Percentiles rank a stretch among this genome's conserved stretches.
Evolutionary conservation across 2,329 filamentous ascomycete genomes (phyloP).

Genomic region (Fusarium buharicum): DNA sequence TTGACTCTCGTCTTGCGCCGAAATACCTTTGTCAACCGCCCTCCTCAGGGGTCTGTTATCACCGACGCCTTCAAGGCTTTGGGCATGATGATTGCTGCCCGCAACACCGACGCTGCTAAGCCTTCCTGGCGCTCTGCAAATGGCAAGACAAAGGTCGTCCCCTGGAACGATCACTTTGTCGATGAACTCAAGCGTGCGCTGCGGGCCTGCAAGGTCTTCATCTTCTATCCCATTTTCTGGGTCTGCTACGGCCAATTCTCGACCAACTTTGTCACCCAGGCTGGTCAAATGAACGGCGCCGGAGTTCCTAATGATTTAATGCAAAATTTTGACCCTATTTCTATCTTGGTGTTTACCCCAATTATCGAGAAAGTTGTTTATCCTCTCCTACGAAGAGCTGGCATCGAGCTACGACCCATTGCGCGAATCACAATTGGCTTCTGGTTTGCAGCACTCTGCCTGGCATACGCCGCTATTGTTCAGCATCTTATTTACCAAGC

Average conservation of each 20-base stretch:
- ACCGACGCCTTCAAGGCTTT: conserved; percentile 68
- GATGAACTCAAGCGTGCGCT: conserved; percentile 74
- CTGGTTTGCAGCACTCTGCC: conserved; percentile 61
- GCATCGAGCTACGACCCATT: conserved; percentile 72
- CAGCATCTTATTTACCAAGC: conserved; percentile 69
- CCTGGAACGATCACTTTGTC: conserved; percentile 77
- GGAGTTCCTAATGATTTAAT: conserved; percentile 77
- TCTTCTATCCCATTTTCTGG: conserved; percentile 74
- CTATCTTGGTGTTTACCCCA: conserved; percentile 74
- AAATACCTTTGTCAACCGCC: conserved; percentile 62
- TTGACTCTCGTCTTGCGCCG: conserved; percentile 59
- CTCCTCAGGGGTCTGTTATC: conserved; percentile 70
- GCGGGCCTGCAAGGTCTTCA: conserved; percentile 77
- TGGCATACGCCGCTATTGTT: conserved; percentile 68
- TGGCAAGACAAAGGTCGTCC: conserved; percentile 54
- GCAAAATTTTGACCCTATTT: conserved; percentile 74
- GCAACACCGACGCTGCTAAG: conserved; percentile 70
- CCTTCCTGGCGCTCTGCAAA: conserved; percentile 69
- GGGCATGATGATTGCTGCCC: conserved; percentile 52
- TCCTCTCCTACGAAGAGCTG: conserved; percentile 65
- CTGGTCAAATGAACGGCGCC: conserved; percentile 65
- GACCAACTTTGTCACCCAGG: conserved; percentile 73
- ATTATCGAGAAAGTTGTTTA: conserved; percentile 71
- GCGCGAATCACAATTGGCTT: conserved; percentile 74
- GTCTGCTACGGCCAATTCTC: conserved; percentile 75